Evolutionary conservation across 768 basidiomycete species (phyloP).

Genomic region (Tricholoma furcatifolium): DNA sequence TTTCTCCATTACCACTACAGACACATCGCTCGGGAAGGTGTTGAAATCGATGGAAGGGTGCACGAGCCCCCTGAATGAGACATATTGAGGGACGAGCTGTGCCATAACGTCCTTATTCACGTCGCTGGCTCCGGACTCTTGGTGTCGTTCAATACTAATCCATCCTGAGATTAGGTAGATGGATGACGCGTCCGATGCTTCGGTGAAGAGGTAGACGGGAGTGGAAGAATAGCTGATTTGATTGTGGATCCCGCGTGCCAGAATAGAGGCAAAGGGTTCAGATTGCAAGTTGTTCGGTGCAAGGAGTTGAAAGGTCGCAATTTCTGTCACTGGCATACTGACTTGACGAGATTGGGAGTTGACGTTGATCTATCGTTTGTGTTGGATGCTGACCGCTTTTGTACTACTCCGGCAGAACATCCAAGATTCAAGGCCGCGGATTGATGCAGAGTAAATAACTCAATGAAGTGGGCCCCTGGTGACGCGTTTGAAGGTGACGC

Average conservation of each 20-base stretch:
- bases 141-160: constrained; percentile 38
- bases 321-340: constrained; percentile 44
- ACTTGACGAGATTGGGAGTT: background rate
- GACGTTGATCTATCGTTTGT: too few species aligned
- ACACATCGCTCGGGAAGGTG: constrained; percentile 19
- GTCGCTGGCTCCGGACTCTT: constrained; percentile 39
- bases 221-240: constrained; percentile 42
- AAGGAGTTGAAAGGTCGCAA: constrained; percentile 34
- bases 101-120: constrained; percentile 36
- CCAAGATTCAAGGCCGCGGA: too few species aligned
- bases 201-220: constrained; percentile 39
- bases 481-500: too few species aligned
- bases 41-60: constrained; percentile 40
- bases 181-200: constrained; percentile 17
- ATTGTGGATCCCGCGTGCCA: constrained; percentile 27
- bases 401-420: too few species aligned
- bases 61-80: constrained; percentile 33
- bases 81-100: constrained; percentile 23
- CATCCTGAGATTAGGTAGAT: constrained; percentile 46
- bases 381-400: background rate
- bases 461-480: too few species aligned
- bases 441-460: too few species aligned
- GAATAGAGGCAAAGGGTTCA: constrained; percentile 24
- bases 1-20: constrained; percentile 8
- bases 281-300: constrained; percentile 28